Base-by-base conservation (phyloP, 2,329 filamentous ascomycete species). In the Coleophoma eucalyptorum region DNA sequence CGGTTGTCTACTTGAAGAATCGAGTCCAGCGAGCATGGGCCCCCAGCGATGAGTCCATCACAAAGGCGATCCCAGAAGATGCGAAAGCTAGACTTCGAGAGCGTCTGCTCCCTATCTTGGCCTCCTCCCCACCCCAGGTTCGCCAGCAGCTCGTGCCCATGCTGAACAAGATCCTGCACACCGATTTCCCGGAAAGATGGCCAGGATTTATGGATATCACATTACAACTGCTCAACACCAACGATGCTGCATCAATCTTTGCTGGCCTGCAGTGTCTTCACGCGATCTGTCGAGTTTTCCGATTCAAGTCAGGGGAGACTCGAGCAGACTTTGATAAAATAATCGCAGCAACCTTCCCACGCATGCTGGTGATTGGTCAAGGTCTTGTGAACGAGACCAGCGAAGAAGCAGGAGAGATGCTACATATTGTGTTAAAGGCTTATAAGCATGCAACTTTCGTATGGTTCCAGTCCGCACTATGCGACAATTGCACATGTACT, bases 401-500 rank as follows among this genome's bases (percentile, higher is more conserved):
- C 67, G 77, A 95, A 60, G 94, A 99, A 72, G 94, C 93, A 16
- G 93, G 90, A 53, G 94, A 97, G 74, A 97, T 99, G 89, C 78
- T 99, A 60, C 89, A 95, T 67, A 86, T 95, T 52, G 90, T 95
- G 50, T 80, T 99, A 65, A 99, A 99, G 77, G 87, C 91, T 35
- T 99, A 96, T 74, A 99, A 99, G 75, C 93, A 99, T 73, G 92
- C 94, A 44, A 96, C 95, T 64, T 99, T 95, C 79, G 89, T 96
- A 75, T 65, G 86, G 76, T 34, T 51, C 37, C 49, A 56, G 56
- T 50, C 64, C 48, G 48, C 43, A 46, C 41, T 46, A 18, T 38
- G 10, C 7, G 40, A 47, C 16, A 41, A 46, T 33, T 55, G 48
- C n/a, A 47, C 45, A 58, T 56, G 51, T 59, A 63, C 72, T 72